phyloP scores from a whole-genome alignment of 495 filamentous ascomycete genomes.

The Tuber borchii region DNA sequence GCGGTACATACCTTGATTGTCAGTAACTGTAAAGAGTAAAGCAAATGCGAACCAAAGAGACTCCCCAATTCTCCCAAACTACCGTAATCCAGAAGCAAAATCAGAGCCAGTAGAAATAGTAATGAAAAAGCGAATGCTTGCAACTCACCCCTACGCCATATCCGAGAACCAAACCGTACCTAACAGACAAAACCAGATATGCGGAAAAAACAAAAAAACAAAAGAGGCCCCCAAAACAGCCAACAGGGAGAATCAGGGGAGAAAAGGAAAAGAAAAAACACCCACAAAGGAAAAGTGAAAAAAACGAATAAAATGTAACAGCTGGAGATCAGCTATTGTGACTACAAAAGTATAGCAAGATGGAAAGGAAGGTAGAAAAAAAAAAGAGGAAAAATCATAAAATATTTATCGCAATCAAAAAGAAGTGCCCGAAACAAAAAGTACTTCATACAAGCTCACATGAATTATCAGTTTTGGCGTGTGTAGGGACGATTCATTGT shows the following conservation, averaged over 20 bases:
- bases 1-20: not conserved
- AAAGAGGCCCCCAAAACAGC: not conserved
- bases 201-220: conserved; percentile 32
- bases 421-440: conserved; percentile 18
- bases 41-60: conserved; percentile 17
- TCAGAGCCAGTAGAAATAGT: not conserved
- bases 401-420: not conserved
- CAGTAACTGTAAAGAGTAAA: conserved; percentile 11
- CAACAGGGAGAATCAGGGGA: not conserved
- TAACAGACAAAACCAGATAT: conserved; percentile 24
- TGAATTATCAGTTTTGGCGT: conserved; percentile 30
- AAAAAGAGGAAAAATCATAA: conserved; percentile 23
- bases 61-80: not conserved
- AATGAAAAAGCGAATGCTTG: conserved; percentile 2
- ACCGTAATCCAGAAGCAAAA: conserved; percentile 2
- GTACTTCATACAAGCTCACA: conserved; percentile 15
- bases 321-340: not conserved
- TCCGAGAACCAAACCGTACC: conserved; percentile 13
- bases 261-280: not conserved
- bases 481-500: conserved; percentile 92
- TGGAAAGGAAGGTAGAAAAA: conserved; percentile 22
- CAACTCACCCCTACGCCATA: conserved; percentile 3
- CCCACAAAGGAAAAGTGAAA: not conserved
- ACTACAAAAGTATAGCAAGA: not conserved
- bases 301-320: not conserved